Conservation (phyloP, 164 flowering plant genomes). For the Aristolochia californica region DNA sequence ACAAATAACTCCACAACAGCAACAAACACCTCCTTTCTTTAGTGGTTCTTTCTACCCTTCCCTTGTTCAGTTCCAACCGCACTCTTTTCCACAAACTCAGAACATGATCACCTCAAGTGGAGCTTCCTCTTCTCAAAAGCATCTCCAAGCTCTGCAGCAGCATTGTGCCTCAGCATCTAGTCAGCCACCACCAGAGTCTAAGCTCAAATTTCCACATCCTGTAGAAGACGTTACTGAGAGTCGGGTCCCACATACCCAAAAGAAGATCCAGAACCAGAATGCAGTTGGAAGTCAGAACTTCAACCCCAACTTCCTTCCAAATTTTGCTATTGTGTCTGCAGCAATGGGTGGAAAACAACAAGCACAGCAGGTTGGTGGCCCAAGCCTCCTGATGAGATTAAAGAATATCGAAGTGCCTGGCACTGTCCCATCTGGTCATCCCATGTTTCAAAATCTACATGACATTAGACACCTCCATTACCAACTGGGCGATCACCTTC, state of each 20-base stretch:
- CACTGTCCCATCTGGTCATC: conserved; percentile 4
- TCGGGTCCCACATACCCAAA: neutral
- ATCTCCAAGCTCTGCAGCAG: conserved; percentile 2
- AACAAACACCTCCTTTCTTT: conserved; percentile 7
- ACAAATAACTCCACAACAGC: conserved; percentile 6
- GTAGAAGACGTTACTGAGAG: conserved; percentile 1
- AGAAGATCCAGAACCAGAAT: conserved; percentile 5
- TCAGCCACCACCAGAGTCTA: conserved; percentile 2
- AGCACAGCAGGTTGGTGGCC: conserved; percentile 3
- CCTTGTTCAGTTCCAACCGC: conserved; percentile 10
- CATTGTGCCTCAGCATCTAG: conserved; percentile 2
- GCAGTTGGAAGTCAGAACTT: neutral
- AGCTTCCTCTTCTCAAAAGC: conserved; percentile 7
- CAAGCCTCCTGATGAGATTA: conserved; percentile 3
- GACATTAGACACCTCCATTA: conserved; percentile 5
- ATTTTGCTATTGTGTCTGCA: conserved; percentile 2
- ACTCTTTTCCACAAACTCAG: conserved; percentile 4
- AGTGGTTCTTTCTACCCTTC: conserved; percentile 10
- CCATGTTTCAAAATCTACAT: conserved; percentile 7
- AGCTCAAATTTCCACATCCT: neutral
- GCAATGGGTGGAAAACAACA: conserved; percentile 4
- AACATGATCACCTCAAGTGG: conserved; percentile 2
- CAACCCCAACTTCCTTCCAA: conserved; percentile 3
- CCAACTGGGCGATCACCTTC: conserved; percentile 1
- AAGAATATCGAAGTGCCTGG: conserved; percentile 2